Base-by-base conservation (phyloP, 352 stramenopile species). In the Globisporangium uncinulatum region DNA sequence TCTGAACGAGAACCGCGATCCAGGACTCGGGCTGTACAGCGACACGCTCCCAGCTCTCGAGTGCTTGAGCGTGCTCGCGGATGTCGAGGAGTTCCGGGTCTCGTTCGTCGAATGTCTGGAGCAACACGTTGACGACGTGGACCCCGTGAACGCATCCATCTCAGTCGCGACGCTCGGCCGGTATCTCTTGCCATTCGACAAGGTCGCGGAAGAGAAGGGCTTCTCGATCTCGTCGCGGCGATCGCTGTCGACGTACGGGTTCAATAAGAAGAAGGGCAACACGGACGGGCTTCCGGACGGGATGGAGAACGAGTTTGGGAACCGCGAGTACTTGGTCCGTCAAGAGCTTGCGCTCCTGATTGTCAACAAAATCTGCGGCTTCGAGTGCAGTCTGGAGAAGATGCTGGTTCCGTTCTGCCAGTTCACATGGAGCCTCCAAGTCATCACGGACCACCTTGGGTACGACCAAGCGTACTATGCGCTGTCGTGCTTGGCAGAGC, bases 401-500 rank as follows among this genome's bases (percentile, higher is more conserved):
- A 86, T 91, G 67, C 56, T 93, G 29, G 73, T 76, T 50, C 80
- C 83, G 31, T 91, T 90, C 34, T 89, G 76, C 44, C 69, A 83
- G 45, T 93, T 78, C 57, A 89, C 80, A 0, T 93, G 83, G 83
- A 87, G 74, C 52, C 61, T 93, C 39, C 83, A 93, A 67, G 83
- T 91, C 41, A 86, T 93, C 53, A 79, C 83, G 0, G 83, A 93
- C 56, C 83, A 93, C 58, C 66, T 93, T 14, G 72, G 71, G 20
- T 93, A 87, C 32, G 83, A 93, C 29, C 83, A 93, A 65, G 83
- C 79, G 4, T 91, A 75, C 51, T 89, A 87, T 55, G 74, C 83
- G 8, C 56, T 93, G 0, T 89, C 83, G 4, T 93, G 83, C 41
- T 67, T 93, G 15, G 80, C 83, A 0, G 80, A 93, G 46, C 50